Evolutionary conservation across 805 yeast genomes (phyloP).

Genomic region (Candida ovalis): DNA sequence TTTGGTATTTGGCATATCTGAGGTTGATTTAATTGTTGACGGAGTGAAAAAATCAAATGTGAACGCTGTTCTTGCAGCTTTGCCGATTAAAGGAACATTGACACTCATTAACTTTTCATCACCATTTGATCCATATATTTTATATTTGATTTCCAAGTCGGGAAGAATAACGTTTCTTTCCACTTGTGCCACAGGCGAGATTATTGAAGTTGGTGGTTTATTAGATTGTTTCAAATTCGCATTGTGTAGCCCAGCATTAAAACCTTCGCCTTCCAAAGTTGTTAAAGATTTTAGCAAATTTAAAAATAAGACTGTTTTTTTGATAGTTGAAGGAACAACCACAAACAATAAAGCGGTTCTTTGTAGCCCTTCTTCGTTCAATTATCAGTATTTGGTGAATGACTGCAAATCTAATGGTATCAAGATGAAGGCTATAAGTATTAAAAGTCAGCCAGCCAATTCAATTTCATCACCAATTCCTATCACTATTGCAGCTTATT

Average conservation of each 20-base stretch:
- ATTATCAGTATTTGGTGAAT: constrained; percentile 8
- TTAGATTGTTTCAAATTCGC: constrained; percentile 18
- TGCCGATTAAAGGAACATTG: constrained; percentile 44
- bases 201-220: constrained; percentile 10
- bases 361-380: constrained; percentile 41
- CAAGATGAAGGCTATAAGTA: constrained; percentile 34
- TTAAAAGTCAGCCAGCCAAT: constrained; percentile 36
- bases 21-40: constrained; percentile 36
- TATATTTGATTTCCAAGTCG: constrained; percentile 14
- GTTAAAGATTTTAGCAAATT: constrained; percentile 23
- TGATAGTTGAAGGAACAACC: constrained; percentile 80
- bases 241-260: constrained; percentile 7
- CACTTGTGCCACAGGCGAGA: constrained; percentile 14
- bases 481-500: constrained; percentile 7
- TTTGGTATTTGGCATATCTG: constrained; percentile 32
- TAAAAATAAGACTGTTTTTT: constrained; percentile 42
- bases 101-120: constrained; percentile 54
- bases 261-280: neutral
- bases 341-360: constrained; percentile 78
- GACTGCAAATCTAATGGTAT: constrained; percentile 9
- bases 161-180: constrained; percentile 13
- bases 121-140: constrained; percentile 52
- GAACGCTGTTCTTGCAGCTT: constrained; percentile 26
- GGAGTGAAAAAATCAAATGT: constrained; percentile 45
- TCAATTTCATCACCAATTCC: constrained; percentile 35